phyloP scores from a whole-genome alignment of 1,284 basidiomycete species.

The Cerioporus squamosus region DNA sequence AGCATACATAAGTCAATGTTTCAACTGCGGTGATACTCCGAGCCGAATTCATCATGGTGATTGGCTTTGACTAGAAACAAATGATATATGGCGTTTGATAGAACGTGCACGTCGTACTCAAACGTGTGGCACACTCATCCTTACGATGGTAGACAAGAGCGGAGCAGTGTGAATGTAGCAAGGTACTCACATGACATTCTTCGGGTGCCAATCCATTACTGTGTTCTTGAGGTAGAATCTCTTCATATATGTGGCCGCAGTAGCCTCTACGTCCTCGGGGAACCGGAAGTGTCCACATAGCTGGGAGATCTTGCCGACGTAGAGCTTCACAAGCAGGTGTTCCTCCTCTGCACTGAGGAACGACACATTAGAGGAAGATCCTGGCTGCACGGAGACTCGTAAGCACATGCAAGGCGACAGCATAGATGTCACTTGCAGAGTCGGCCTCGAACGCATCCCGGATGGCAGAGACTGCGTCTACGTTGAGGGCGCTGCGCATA shows the following conservation, averaged over 20 bases:
- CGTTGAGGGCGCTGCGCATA: conserved; percentile 71
- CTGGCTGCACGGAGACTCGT: conserved; percentile 48
- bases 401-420: conserved; percentile 15
- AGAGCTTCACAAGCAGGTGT: conserved; percentile 86
- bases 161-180: too few relatives aligned
- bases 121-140: too few relatives aligned
- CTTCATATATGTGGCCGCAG: conserved; percentile 91
- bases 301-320: conserved; percentile 85
- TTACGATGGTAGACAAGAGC: background rate
- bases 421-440: conserved; percentile 55
- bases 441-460: conserved; percentile 79
- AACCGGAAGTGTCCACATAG: conserved; percentile 88
- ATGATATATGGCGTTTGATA: too few relatives aligned
- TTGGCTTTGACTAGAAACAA: too few relatives aligned
- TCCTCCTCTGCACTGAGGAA: conserved; percentile 89
- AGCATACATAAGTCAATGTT: too few relatives aligned
- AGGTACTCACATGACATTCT: conserved; percentile 92
- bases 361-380: conserved; percentile 67
- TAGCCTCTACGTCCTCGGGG: conserved; percentile 92
- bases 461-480: conserved; percentile 76
- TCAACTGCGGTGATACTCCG: too few relatives aligned
- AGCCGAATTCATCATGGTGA: too few relatives aligned
- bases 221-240: conserved; percentile 98
- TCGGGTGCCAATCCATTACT: conserved; percentile 99
- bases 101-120: too few relatives aligned